Base-by-base conservation (phyloP, 1,284 basidiomycete species). In the Rhodofomes roseus region DNA sequence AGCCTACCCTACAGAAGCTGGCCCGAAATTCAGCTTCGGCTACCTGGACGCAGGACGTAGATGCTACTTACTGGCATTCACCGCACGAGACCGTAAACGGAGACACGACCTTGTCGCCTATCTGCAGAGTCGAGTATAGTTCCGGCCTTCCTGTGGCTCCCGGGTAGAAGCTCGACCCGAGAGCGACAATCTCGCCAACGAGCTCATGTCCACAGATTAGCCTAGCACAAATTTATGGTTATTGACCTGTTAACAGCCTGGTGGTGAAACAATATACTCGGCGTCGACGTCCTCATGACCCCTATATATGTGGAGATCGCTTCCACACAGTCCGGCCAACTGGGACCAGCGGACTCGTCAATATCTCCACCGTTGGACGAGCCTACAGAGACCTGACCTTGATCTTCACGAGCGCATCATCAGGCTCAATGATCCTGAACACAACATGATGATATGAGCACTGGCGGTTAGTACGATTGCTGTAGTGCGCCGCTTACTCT, bases 1-100 rank as follows among this genome's bases (percentile, higher is more conserved):
- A 89, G 27, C 89, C 90, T 29, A 87, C 71, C 2, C 86, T 79
- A 71, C 93, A 96, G 66, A 85, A 87, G 59, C 90, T 92, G 63
- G 60, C 66, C 71, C 65, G 67, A 71, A 31, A 18, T 22, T 31
- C 20, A 55, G 2, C 46, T 16, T 16, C 12, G 27, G 25, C 25
- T n/a, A 20, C 8, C 18, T 9, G 23, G 29, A 36, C 11, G 20
- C 18, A 31, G 4, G 31, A 22, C 6, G 37, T 9, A 4, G 20
- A 36, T 23, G 39, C 18, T 9, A 78, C 87, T 67, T 63, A 92
- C 89, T 85, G 81, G 79, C 88, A 92, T 74, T 88, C 85, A 54
- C 89, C 90, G 66, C 95, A 96, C 43, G 86, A 91, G 20, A 86
- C 81, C 0, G 92, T 93, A 73, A 96, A 96, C 0, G 95, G 92